Evolutionary conservation across 208 protist species (phyloP).

Genomic region (Balamuthia mandrillaris): DNA sequence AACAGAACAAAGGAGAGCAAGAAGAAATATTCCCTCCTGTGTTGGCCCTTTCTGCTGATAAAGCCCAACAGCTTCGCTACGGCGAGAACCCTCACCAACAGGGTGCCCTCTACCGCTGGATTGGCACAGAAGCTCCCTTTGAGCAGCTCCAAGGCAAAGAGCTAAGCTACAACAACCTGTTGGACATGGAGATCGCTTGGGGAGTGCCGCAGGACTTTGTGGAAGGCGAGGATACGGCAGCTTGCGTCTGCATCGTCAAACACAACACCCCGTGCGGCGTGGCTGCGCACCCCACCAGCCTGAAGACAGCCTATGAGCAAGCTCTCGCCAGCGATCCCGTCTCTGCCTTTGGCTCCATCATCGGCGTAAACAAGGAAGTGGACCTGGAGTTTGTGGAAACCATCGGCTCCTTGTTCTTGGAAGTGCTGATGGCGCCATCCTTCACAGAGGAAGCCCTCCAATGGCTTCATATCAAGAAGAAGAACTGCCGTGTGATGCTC

Average conservation of each 20-base stretch:
- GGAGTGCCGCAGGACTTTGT: conserved; percentile 29
- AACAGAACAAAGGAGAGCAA: too few species aligned
- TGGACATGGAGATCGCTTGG: conserved; percentile 47
- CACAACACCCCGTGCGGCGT: conserved; percentile 51
- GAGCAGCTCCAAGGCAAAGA: conserved; percentile 27
- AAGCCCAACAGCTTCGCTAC: conserved; percentile 58
- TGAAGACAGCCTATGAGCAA: not conserved
- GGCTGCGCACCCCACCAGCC: not conserved
- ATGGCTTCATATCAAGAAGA: conserved; percentile 32
- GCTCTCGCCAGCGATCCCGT: conserved; percentile 46
- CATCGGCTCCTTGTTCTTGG: conserved; percentile 20
- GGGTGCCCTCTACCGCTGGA: conserved; percentile 40
- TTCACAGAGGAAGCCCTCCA: conserved; percentile 23
- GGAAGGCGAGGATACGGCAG: not conserved
- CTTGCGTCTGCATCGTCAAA: conserved; percentile 46
- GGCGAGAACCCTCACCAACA: conserved; percentile 73
- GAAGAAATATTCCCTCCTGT: not conserved
- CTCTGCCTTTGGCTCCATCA: conserved; percentile 48
- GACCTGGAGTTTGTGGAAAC: not conserved
- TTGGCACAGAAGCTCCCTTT: not conserved
- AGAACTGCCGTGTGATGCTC: conserved; percentile 40
- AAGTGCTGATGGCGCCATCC: not conserved
- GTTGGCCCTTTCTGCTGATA: conserved; percentile 27
- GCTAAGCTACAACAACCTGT: conserved; percentile 35
- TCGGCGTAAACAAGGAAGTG: conserved; percentile 4